Percentiles rank a stretch among this genome's conserved stretches.
These are phyloP conservation scores for Quillaja saponaria DNA, from an alignment of 306 rosid species.

Conservation along the genomic window DNA sequence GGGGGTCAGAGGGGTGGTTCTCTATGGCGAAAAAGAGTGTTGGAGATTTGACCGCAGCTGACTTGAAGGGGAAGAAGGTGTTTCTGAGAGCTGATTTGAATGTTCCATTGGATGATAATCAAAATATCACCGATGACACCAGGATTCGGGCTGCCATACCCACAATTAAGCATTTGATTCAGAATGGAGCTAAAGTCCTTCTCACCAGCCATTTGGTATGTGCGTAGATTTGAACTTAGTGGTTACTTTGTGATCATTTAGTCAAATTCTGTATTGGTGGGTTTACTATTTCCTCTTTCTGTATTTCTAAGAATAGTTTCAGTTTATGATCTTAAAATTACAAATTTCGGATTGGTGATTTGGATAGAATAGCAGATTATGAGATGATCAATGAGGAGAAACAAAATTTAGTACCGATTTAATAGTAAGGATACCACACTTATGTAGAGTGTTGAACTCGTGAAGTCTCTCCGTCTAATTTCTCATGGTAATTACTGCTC, in stretches of 20 bases:
- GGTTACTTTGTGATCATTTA: constrained; percentile 10
- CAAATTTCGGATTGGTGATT: too few species aligned
- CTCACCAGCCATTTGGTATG: constrained; percentile 90
- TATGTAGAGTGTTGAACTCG: too few species aligned
- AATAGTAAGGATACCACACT: too few species aligned
- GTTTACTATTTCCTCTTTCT: too few species aligned
- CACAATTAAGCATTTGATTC: constrained; percentile 78
- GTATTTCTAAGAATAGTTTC: too few species aligned
- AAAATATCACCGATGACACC: constrained; percentile 92
- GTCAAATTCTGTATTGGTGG: not conserved
- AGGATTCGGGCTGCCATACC: constrained; percentile 93
- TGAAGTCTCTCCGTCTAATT: not conserved
- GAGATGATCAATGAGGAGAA: not conserved
- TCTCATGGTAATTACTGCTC: not conserved
- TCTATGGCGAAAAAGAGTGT: constrained; percentile 96
- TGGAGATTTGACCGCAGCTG: constrained; percentile 64
- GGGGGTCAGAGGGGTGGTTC: constrained; percentile 54
- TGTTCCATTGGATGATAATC: constrained; percentile 87
- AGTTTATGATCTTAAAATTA: too few species aligned
- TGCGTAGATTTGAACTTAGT: not conserved
- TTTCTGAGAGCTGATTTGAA: constrained; percentile 90
- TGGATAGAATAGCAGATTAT: too few species aligned
- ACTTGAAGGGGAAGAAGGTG: constrained; percentile 89
- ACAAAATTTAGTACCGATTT: too few species aligned
- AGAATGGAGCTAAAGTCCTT: constrained; percentile 91